These are phyloP conservation scores for Candida ovalis DNA, from an alignment of 805 yeast genomes.

Conservation along the genomic window DNA sequence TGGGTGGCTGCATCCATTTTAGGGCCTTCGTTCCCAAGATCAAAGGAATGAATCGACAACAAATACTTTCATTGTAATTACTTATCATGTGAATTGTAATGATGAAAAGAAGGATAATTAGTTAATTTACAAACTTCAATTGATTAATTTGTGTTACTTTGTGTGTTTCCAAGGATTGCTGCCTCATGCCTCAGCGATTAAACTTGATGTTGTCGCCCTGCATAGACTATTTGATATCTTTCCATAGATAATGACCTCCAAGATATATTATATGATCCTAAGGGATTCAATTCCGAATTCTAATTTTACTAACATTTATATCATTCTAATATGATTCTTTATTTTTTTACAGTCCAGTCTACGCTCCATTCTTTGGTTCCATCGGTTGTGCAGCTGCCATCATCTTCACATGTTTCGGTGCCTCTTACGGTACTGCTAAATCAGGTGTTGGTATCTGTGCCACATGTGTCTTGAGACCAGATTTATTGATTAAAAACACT, in stretches of 20 bases:
- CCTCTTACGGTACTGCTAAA: constrained; percentile 98
- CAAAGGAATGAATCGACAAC: no score
- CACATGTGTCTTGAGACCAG: constrained; percentile 96
- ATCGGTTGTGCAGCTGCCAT: constrained; percentile 99
- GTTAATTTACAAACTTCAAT: no score
- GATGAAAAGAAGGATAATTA: no score
- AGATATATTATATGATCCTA: no score
- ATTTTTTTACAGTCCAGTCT: constrained; percentile 53
- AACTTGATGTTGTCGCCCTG: no score
- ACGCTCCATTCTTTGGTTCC: constrained; percentile 97
- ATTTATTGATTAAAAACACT: constrained; percentile 84
- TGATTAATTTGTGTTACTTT: no score
- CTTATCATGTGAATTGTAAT: no score
- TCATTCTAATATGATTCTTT: background rate
- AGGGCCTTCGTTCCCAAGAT: background rate
- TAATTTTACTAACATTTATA: background rate
- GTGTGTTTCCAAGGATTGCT: no score
- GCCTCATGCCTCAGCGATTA: no score
- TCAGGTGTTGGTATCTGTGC: constrained; percentile 99
- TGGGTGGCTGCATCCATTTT: background rate
- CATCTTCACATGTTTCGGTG: constrained; percentile 98
- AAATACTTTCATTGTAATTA: background rate
- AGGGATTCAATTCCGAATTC: no score
- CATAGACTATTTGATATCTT: no score
- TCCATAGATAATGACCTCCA: no score